A percentile compares a stretch with the other conserved stretches of the same genome.
These are phyloP conservation scores for Penicillium canariense DNA, from an alignment of 495 filamentous ascomycete species.

Conservation along the genomic window DNA sequence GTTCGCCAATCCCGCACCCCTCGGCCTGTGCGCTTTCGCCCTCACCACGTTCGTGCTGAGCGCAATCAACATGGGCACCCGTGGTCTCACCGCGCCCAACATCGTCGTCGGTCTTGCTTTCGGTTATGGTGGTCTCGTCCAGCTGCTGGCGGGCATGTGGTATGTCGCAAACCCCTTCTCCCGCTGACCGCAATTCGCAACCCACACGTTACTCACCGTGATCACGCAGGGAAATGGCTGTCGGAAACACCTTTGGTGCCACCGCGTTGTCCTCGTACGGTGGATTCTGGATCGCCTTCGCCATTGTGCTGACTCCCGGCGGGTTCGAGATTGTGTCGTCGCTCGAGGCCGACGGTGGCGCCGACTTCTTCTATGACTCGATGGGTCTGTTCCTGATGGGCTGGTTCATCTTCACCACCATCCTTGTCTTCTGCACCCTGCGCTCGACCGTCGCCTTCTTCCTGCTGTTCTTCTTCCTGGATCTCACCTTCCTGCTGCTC, in stretches of 20 bases:
- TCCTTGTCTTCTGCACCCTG: slow-evolving; percentile 85
- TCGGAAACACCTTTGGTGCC: slow-evolving; percentile 97
- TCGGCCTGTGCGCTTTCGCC: slow-evolving; percentile 87
- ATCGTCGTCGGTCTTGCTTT: slow-evolving; percentile 70
- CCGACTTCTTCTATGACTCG: slow-evolving; percentile 56
- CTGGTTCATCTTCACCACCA: slow-evolving; percentile 98
- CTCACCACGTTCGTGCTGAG: slow-evolving; percentile 94
- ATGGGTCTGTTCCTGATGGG: slow-evolving; percentile 85
- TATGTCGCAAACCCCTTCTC: slow-evolving; percentile 36
- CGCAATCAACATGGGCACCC: slow-evolving; percentile 72
- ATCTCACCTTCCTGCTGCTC: slow-evolving; percentile 88
- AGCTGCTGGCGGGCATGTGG: slow-evolving; percentile 97
- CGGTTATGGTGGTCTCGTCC: slow-evolving; percentile 85
- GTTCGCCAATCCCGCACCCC: slow-evolving; percentile 83
- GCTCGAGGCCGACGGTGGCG: slow-evolving; percentile 11
- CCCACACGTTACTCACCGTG: background rate
- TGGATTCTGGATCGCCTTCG: slow-evolving; percentile 95
- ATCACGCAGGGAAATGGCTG: slow-evolving; percentile 84
- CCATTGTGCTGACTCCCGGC: slow-evolving; percentile 80
- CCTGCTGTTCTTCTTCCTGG: slow-evolving; percentile 88
- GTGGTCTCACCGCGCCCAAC: slow-evolving; percentile 58
- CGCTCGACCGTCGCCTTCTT: slow-evolving; percentile 96
- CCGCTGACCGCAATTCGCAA: background rate
- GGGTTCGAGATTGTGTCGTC: slow-evolving; percentile 58
- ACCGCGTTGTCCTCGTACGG: slow-evolving; percentile 96